A percentile compares a stretch with the other conserved stretches of the same genome.
Evolutionary conservation across 176 grass and related monocot species (phyloP).

Genomic region (Aegilops sharonensis): DNA sequence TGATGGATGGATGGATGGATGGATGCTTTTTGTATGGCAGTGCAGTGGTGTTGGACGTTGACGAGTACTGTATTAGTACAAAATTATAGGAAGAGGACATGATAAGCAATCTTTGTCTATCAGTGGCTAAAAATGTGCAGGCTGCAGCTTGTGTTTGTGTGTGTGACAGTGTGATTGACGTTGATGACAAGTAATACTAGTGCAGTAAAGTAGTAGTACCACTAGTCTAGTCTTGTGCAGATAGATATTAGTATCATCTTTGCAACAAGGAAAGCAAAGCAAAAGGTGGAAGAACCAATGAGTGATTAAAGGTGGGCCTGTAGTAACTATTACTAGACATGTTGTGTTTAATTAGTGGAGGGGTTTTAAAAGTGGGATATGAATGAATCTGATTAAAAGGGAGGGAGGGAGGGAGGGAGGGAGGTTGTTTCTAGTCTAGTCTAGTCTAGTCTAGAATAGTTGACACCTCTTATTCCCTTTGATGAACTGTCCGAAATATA

Average conservation of each 20-base stretch:
- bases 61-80: too few relatives aligned
- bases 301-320: background rate
- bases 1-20: background rate
- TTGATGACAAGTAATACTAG: background rate
- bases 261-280: too few relatives aligned
- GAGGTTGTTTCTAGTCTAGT: too few relatives aligned
- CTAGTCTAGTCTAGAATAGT: background rate
- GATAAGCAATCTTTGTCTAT: background rate
- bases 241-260: too few relatives aligned
- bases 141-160: background rate
- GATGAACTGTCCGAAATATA: too few relatives aligned
- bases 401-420: too few relatives aligned
- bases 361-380: background rate
- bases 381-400: too few relatives aligned
- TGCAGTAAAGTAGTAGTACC: too few relatives aligned
- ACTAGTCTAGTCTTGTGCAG: too few relatives aligned
- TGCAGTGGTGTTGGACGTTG: too few relatives aligned
- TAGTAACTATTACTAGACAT: background rate
- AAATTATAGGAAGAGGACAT: background rate
- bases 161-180: background rate
- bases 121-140: background rate
- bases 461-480: background rate
- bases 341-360: background rate
- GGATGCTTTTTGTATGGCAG: too few relatives aligned
- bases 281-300: background rate